Percentiles rank a stretch among this genome's conserved stretches.
Conservation (phyloP, 2,329 filamentous ascomycete genomes). For the Exophiala aquamarina region DNA sequence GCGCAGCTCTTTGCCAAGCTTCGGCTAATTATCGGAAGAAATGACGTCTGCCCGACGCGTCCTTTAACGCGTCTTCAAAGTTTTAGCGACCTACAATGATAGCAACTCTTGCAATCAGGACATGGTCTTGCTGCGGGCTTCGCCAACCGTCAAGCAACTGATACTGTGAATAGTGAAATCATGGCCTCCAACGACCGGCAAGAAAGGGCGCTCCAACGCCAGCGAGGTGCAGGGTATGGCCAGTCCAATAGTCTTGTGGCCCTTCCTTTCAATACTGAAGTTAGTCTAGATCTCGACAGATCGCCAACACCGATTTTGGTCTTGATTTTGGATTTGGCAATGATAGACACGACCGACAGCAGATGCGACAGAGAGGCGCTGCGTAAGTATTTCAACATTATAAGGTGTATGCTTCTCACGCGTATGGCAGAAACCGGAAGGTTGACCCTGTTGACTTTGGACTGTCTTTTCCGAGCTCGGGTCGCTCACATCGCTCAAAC, state of each 20-base stretch:
- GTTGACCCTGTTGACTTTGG: constrained; percentile 51
- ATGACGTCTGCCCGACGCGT: no score
- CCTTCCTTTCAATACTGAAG: constrained; percentile 5
- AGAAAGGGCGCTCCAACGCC: constrained; percentile 57
- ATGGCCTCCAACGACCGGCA: constrained; percentile 44
- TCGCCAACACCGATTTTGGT: constrained; percentile 21
- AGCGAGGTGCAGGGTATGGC: constrained; percentile 53
- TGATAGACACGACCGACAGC: constrained; percentile 14
- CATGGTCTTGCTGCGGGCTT: no score
- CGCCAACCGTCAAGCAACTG: no score
- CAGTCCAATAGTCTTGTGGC: constrained; percentile 1
- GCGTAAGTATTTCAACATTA: constrained; percentile 18
- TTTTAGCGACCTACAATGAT: no score
- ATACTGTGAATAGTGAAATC: no score
- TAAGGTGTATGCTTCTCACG: constrained; percentile 25
- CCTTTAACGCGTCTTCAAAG: no score
- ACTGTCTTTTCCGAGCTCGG: constrained; percentile 43
- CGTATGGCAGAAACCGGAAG: constrained; percentile 45
- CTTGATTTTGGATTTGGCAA: constrained; percentile 20
- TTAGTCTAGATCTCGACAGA: constrained; percentile 11
- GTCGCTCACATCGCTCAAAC: constrained; percentile 30
- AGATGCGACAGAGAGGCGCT: constrained; percentile 16
- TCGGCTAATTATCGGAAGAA: neutral
- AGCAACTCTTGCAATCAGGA: no score
- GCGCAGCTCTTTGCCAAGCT: neutral